Conservation (phyloP, 2,329 filamentous ascomycete genomes). For the Curvularia verruculosa region DNA sequence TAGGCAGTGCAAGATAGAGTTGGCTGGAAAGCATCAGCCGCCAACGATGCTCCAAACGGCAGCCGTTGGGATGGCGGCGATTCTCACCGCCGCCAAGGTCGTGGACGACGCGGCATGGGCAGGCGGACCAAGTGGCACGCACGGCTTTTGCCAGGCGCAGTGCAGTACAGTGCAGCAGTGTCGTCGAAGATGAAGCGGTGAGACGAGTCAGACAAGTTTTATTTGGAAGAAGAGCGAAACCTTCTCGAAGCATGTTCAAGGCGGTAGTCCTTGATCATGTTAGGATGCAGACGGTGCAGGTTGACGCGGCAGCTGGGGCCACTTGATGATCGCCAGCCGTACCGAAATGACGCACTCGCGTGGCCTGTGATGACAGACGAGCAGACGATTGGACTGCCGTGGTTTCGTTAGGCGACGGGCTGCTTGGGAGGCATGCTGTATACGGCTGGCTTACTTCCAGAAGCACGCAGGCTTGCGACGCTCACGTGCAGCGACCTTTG, state of each 20-base stretch:
- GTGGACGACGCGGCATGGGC: not conserved
- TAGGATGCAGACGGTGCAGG: conserved; percentile 20
- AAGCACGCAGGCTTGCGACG: conserved; percentile 20
- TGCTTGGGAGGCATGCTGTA: conserved; percentile 19
- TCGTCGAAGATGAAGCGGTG: conserved; percentile 1
- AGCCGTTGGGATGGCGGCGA: not conserved
- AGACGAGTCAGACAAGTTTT: conserved; percentile 8
- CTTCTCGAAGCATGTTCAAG: conserved; percentile 39
- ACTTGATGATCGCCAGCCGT: conserved; percentile 39
- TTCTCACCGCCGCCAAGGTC: not conserved
- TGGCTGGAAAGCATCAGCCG: not conserved
- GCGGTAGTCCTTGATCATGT: conserved; percentile 32
- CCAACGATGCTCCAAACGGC: not conserved
- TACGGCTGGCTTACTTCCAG: conserved; percentile 22
- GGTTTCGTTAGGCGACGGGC: conserved; percentile 42
- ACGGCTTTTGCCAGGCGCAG: no score
- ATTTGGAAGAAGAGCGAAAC: conserved; percentile 34
- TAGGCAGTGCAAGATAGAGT: not conserved
- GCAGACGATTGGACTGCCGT: conserved; percentile 30
- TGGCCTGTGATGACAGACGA: conserved; percentile 19
- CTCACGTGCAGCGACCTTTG: conserved; percentile 24
- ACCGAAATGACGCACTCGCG: conserved; percentile 38
- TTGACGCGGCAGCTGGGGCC: conserved; percentile 30
- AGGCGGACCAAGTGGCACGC: not conserved
- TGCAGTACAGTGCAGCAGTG: no score